phyloP scores from a whole-genome alignment of 768 basidiomycete genomes.

The Trametes coccinea region DNA sequence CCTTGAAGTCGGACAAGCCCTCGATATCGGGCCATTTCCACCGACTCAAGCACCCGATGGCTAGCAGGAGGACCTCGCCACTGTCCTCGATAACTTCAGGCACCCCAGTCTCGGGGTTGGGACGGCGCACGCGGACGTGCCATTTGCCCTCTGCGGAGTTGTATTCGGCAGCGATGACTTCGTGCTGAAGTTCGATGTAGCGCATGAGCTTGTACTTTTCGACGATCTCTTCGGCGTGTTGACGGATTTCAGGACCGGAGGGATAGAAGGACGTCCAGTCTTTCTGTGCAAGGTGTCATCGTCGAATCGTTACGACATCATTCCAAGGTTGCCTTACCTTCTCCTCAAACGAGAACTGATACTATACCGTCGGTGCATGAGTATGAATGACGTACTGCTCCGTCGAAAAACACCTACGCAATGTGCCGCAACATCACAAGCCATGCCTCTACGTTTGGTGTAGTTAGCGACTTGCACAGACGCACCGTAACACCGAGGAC shows the following conservation, averaged over 20 bases:
- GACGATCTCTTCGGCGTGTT: conserved; percentile 54
- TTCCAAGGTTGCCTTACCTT: conserved; percentile 36
- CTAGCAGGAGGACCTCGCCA: conserved; percentile 58
- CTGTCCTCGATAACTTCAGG: conserved; percentile 47
- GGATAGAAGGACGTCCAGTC: conserved; percentile 66
- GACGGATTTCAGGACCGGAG: conserved; percentile 57
- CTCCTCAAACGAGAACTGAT: conserved; percentile 58
- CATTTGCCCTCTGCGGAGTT: conserved; percentile 54
- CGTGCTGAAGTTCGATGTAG: conserved; percentile 57
- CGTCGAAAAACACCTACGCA: conserved; percentile 37
- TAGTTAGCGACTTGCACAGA: no score
- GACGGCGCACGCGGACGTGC: conserved; percentile 46
- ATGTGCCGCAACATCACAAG: conserved; percentile 64
- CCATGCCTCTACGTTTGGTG: conserved; percentile 41
- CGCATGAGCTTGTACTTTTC: conserved; percentile 56
- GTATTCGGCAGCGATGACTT: conserved; percentile 53
- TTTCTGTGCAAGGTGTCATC: conserved; percentile 34
- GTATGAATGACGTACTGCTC: background rate
- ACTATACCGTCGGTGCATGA: conserved; percentile 37
- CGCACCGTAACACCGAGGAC: background rate
- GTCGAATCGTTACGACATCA: background rate
- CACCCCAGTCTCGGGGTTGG: background rate
- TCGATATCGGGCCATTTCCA: conserved; percentile 71
- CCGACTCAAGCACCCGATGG: conserved; percentile 51
- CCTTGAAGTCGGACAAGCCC: conserved; percentile 57